Evolutionary conservation across 2,329 filamentous ascomycete species (phyloP), one percentile per base, ranked within the genome.

Genomic region (Nectriaceae sp.): DNA sequence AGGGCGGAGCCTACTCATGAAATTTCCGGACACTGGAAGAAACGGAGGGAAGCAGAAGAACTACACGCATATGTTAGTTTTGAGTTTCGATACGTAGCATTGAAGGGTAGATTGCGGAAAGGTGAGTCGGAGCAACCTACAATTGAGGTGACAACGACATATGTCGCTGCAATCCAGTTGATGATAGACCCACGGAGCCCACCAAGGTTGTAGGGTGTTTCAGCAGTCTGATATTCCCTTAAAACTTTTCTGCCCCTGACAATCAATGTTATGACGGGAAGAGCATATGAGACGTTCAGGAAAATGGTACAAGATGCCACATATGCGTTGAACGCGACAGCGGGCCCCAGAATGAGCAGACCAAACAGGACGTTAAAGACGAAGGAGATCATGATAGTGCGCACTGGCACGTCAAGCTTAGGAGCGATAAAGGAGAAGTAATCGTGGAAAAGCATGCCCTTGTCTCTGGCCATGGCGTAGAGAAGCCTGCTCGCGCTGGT

Each of bases 381-480:
- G 21, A 64, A 71, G 18, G 67, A 64, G 11, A 71, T 45, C 4
- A 72, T 33, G n/a, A 76, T 68, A 3, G 71, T 65, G 19, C 64
- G 64, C 3, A 71, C 62, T 1, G 72, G 73, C 5, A 74, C 71
- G 42, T 75, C 59, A n/a, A 74, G 68, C 2, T 50, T 51, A 3
- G 66, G 61, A 24, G 62, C 51, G 37, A 72, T 64, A 38, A 66
- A 60, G 4, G 60, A 60, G 41, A 70, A 70, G 49, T 62, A 68
- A 2, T 15, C 13, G 21, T n/a, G n/a, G n/a, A n/a, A 67, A n/a
- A 67, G 47, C 19, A 69, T 62, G 5, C 68, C 72, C 40, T 63
- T 65, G 45, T 75, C 75, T 33, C 75, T 65, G 3, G 75, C 75
- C 64, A 77, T 75, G 4, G 73, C 63, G 50, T 66, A 77, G 11